These are phyloP conservation scores for Balansia obtecta DNA, from an alignment of 2,329 filamentous ascomycete species.

Conservation along the genomic window DNA sequence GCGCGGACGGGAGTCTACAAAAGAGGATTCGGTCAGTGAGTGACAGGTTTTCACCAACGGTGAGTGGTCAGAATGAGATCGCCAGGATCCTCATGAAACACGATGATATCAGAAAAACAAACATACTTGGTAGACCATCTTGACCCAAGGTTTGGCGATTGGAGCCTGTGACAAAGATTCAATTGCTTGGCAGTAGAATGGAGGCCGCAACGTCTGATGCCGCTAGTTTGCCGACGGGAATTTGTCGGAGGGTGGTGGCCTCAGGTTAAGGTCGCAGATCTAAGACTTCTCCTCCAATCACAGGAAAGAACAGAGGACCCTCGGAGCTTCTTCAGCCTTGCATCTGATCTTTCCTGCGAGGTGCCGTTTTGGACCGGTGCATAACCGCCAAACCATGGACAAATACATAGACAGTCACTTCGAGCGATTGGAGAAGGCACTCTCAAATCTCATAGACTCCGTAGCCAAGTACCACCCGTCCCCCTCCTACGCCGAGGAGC, in stretches of 20 bases:
- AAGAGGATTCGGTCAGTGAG: constrained; percentile 22
- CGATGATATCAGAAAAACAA: constrained; percentile 1
- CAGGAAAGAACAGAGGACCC: constrained; percentile 6
- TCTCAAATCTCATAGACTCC: constrained; percentile 62
- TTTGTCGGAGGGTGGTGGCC: constrained; percentile 20
- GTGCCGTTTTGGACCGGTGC: background rate
- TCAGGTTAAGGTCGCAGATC: constrained; percentile 12
- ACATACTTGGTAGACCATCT: constrained; percentile 30
- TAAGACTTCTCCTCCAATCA: constrained; percentile 10
- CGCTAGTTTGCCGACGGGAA: constrained; percentile 24
- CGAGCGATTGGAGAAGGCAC: constrained; percentile 52
- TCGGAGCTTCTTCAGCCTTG: constrained; percentile 6
- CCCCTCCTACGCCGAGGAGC: constrained; percentile 50
- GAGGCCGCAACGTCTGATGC: constrained; percentile 14
- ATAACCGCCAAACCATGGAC: constrained; percentile 37
- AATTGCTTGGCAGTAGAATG: constrained; percentile 21
- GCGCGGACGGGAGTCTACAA: constrained; percentile 34
- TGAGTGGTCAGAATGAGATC: background rate
- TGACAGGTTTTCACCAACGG: background rate
- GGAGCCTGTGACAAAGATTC: constrained; percentile 18
- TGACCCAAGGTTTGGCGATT: constrained; percentile 19
- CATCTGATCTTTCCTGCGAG: background rate
- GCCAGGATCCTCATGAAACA: too few relatives aligned
- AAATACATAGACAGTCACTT: constrained; percentile 49
- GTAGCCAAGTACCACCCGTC: constrained; percentile 75